A percentile compares a stretch with the other conserved stretches of the same genome.
phyloP scores from a whole-genome alignment of 805 yeast species.

The Spathaspora sp. region DNA sequence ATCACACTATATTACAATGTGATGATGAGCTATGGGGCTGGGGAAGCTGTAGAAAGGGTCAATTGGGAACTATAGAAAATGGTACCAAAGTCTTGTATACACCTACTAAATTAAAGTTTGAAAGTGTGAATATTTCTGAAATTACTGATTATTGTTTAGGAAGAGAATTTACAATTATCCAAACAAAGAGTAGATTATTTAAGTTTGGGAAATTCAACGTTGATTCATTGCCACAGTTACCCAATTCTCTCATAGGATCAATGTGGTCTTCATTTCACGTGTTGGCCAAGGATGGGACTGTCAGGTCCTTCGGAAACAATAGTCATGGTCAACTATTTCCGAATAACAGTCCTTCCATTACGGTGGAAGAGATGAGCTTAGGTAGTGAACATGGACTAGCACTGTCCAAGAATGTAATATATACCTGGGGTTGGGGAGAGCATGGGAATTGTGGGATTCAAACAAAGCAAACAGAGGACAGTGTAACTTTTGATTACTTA shows the following conservation, averaged over 20 bases:
- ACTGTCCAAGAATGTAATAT: constrained; percentile 33
- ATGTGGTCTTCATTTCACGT: constrained; percentile 86
- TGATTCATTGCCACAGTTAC: background rate
- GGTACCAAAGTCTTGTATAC: constrained; percentile 13
- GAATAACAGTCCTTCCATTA: constrained; percentile 3
- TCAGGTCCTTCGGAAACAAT: constrained; percentile 64
- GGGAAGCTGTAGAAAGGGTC: constrained; percentile 69
- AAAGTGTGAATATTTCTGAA: background rate
- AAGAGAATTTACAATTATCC: constrained; percentile 52
- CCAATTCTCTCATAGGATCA: constrained; percentile 15
- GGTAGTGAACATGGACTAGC: constrained; percentile 90
- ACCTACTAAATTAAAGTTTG: constrained; percentile 18
- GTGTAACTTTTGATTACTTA: constrained; percentile 34
- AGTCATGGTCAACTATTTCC: constrained; percentile 64
- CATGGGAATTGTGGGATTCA: constrained; percentile 87
- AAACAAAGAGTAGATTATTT: constrained; percentile 11
- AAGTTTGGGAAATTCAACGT: constrained; percentile 16
- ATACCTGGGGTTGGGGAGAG: constrained; percentile 98
- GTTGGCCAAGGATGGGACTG: constrained; percentile 9
- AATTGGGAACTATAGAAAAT: constrained; percentile 27
- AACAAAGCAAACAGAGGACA: constrained; percentile 10
- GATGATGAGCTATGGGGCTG: constrained; percentile 52
- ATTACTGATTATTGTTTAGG: constrained; percentile 39
- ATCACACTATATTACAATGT: constrained; percentile 39
- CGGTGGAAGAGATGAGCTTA: constrained; percentile 29